Percentiles rank a stretch among this genome's conserved stretches.
These are phyloP conservation scores for Sequoia sempervirens DNA, from an alignment of 75 land plant species.

Conservation along the genomic window DNA sequence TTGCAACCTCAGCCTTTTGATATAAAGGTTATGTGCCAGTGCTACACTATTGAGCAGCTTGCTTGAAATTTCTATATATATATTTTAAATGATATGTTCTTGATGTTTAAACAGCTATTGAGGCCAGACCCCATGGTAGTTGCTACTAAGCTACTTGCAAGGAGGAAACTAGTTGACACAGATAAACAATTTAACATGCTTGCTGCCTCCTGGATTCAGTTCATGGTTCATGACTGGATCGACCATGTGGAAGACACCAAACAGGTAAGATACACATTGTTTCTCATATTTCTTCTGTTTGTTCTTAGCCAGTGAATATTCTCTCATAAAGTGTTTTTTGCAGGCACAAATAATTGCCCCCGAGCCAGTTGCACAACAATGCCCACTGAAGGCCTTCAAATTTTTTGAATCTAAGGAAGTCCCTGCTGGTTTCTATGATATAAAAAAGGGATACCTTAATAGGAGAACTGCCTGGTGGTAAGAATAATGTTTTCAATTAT, in stretches of 20 bases:
- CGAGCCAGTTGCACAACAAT: slow-evolving; percentile 20
- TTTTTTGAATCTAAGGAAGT: slow-evolving; percentile 31
- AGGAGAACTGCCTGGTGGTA: slow-evolving; percentile 72
- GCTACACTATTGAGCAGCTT: too few species aligned
- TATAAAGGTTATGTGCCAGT: too few species aligned
- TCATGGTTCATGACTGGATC: slow-evolving; percentile 82
- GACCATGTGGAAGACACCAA: slow-evolving; percentile 60
- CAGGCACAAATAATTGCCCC: slow-evolving; percentile 41
- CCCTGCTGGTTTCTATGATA: slow-evolving; percentile 8
- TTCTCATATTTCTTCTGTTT: not conserved
- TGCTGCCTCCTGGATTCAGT: slow-evolving; percentile 68
- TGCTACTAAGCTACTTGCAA: slow-evolving; percentile 51
- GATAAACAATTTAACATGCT: slow-evolving; percentile 63
- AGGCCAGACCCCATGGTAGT: slow-evolving; percentile 57
- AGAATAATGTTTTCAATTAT: not conserved
- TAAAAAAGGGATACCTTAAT: slow-evolving; percentile 37
- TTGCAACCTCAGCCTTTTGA: too few species aligned
- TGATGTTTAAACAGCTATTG: too few species aligned
- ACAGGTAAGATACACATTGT: slow-evolving; percentile 14
- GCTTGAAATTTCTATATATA: too few species aligned
- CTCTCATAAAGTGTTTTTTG: not conserved
- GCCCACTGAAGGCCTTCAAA: slow-evolving; percentile 56
- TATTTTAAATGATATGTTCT: too few species aligned
- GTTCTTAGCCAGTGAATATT: not conserved
- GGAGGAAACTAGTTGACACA: slow-evolving; percentile 32